These are phyloP conservation scores for Tulasnella sp. DNA, from an alignment of 768 basidiomycete species.

Conservation along the genomic window DNA sequence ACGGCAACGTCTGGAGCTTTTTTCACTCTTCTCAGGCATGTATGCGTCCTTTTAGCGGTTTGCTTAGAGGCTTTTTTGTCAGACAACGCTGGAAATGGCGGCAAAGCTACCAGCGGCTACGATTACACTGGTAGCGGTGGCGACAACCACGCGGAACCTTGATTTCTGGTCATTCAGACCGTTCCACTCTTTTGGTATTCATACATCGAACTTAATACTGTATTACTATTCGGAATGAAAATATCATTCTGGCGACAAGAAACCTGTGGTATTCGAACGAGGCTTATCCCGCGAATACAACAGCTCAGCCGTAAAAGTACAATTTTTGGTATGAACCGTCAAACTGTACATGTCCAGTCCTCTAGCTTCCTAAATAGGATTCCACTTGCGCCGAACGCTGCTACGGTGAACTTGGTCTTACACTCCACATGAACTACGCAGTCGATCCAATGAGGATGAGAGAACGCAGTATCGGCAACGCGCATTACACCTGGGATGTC, in stretches of 20 bases:
- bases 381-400: neutral
- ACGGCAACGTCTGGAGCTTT: constrained; percentile 1
- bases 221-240: neutral
- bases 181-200: neutral
- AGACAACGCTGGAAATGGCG: constrained; percentile 8
- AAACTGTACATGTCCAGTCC: neutral
- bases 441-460: neutral
- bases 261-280: too few species aligned
- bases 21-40: constrained; percentile 6
- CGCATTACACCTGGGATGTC: neutral
- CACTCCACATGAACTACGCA: neutral
- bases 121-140: neutral
- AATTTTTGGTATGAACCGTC: neutral
- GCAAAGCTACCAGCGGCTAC: neutral
- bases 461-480: neutral
- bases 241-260: neutral
- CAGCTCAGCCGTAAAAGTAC: neutral
- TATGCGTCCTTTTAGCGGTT: neutral
- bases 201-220: neutral
- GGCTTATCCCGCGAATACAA: too few species aligned
- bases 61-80: neutral
- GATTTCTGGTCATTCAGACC: neutral
- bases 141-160: neutral
- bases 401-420: neutral
- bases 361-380: neutral